These are phyloP conservation scores for Leavenworthia alabamica DNA, from an alignment of 345 rosid species.

Conservation along the genomic window DNA sequence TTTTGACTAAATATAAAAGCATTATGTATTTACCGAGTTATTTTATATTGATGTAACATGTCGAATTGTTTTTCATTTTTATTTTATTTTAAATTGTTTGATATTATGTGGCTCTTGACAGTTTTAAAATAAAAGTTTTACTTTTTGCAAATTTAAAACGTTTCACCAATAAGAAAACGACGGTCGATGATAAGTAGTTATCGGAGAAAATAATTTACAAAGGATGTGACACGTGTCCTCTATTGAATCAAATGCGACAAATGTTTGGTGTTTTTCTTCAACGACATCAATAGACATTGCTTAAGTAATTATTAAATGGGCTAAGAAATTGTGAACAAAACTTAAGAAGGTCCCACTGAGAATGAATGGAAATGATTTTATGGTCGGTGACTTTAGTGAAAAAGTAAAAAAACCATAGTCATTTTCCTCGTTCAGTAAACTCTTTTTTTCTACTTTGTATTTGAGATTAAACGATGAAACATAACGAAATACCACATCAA, in stretches of 20 bases:
- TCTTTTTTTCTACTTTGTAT: not conserved
- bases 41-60: not conserved
- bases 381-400: not conserved
- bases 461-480: not conserved
- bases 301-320: not conserved
- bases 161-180: not conserved
- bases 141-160: not conserved
- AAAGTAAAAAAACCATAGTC: not conserved
- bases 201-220: not conserved
- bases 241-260: not conserved
- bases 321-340: not conserved
- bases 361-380: not conserved
- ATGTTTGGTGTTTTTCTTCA: not conserved
- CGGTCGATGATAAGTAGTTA: not conserved
- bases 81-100: not conserved
- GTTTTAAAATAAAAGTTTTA: not conserved
- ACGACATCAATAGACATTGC: not conserved
- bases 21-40: not conserved
- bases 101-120: not conserved
- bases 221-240: not conserved
- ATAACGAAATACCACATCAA: not conserved
- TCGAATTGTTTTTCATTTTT: too few relatives aligned
- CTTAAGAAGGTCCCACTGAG: not conserved
- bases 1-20: too few relatives aligned
- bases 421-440: not conserved